Conservation (phyloP, 768 basidiomycete genomes). For the Guyanaporus albipodus region DNA sequence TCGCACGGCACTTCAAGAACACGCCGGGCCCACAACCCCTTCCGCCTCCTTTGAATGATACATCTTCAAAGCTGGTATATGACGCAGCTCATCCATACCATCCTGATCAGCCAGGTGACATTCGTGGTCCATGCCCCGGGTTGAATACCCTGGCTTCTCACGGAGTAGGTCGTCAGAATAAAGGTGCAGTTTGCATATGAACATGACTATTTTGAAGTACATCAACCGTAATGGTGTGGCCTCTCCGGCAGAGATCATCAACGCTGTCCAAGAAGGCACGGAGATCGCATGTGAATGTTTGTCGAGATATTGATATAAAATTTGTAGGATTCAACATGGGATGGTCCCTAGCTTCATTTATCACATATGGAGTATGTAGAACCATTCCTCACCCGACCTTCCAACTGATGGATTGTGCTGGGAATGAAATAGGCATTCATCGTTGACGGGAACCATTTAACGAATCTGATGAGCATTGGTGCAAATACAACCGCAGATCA, state of each 20-base stretch:
- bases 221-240: constrained; percentile 13
- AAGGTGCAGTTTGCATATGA: not conserved
- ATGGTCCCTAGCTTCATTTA: constrained; percentile 13
- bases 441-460: constrained; percentile 24
- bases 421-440: constrained; percentile 14
- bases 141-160: constrained; percentile 25
- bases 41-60: constrained; percentile 17
- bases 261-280: constrained; percentile 19
- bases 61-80: constrained; percentile 18
- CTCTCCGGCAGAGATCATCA: constrained; percentile 20
- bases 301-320: not conserved
- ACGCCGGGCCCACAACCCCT: constrained; percentile 16
- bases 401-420: not conserved
- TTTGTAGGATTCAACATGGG: constrained; percentile 24
- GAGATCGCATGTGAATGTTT: not conserved
- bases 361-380: constrained; percentile 15
- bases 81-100: constrained; percentile 16
- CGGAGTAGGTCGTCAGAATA: constrained; percentile 11
- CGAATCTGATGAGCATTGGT: constrained; percentile 25
- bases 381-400: not conserved
- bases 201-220: constrained; percentile 9
- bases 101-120: constrained; percentile 8
- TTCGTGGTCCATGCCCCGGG: constrained; percentile 24
- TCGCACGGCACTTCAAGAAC: constrained; percentile 3
- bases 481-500: constrained; percentile 12